Evolutionary conservation across 306 rosid genomes (phyloP).

Genomic region (Vigna reflexopilosa): DNA sequence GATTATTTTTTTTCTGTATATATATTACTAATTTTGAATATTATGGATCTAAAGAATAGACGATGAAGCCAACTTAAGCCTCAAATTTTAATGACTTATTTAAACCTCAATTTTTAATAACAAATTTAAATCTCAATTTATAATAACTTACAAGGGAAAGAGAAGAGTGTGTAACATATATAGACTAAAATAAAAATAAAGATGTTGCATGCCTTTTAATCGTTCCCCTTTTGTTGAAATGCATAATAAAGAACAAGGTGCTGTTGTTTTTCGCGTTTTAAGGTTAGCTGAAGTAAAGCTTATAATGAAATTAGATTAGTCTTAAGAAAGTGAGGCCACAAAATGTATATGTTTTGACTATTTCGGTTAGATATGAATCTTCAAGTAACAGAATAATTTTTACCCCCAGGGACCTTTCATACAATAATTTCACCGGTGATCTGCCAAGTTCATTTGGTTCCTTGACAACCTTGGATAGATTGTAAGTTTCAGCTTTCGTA

Average conservation of each 20-base stretch:
- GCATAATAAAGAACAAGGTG: not conserved
- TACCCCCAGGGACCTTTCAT: slow-evolving; percentile 81
- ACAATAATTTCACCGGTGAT: slow-evolving; percentile 85
- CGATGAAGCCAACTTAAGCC: slow-evolving; percentile 17
- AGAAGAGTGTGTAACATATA: not conserved
- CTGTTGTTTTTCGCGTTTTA: not conserved
- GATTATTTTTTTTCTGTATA: not conserved
- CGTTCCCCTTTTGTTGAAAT: slow-evolving; percentile 15
- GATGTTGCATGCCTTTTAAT: not conserved
- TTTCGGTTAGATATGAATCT: slow-evolving; percentile 23
- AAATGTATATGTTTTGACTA: slow-evolving; percentile 4
- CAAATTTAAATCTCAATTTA: not conserved
- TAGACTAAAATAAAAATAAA: not conserved
- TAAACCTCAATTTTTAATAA: slow-evolving; percentile 8
- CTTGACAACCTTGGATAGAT: slow-evolving; percentile 62
- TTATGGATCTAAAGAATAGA: not conserved
- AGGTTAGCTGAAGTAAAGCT: slow-evolving; percentile 13
- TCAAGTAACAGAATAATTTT: slow-evolving; percentile 29
- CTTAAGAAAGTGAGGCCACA: not conserved
- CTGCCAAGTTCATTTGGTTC: slow-evolving; percentile 92
- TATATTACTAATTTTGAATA: slow-evolving; percentile 4
- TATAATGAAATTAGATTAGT: slow-evolving; percentile 7
- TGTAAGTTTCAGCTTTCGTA: slow-evolving; percentile 60
- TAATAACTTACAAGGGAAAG: slow-evolving; percentile 1
- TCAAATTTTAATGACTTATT: not conserved